Base-by-base conservation (phyloP, 2,329 filamentous ascomycete genomes). In the Aureobasidium subglaciale region DNA sequence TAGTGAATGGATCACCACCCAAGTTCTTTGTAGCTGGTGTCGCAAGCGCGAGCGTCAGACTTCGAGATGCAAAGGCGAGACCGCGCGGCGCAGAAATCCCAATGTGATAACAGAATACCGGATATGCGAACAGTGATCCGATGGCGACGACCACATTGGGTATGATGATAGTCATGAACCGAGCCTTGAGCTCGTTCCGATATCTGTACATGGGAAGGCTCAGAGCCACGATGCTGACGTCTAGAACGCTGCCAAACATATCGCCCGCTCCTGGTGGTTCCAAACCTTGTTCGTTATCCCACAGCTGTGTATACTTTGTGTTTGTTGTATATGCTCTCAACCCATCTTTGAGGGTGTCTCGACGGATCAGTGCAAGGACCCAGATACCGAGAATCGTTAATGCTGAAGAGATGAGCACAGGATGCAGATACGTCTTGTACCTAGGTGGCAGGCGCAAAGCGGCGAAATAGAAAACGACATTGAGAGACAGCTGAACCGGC, bases 121-220 rank as follows among this genome's bases (percentile, higher is more conserved):
- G 81, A 63, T 85, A 84, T 3, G 72, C 74, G 64, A 83, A 79
- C 6, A 85, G 70, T 15, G 79, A 81, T 6, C 65, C 77, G 5
- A 81, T 64, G 4, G 79, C 76, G 40, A 84, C 68, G 5, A 70
- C 61, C 5, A 82, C 63, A 59, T 77, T 81, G 2, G 81, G 81
- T 2, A 79, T 64, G 4, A 79, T 68, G 56, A 84, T 82, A 37
- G 76, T 73, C 37, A 75, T 61, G 61, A 82, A 80, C 53, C 63
- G 57, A 32, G 46, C 55, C 20, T 70, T 70, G 13, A 84, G 72
- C 68, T 84, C 80, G 35, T 75, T 71, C 3, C 80, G 76, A 67
- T 83, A 83, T 56, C 78, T 76, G 64, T 78, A 83, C 79, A 84
- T 84, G 0, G 81, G 80, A 16, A 84, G 67, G 2, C 81, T 80